A percentile compares a stretch with the other conserved stretches of the same genome.
Conservation (phyloP, 257 asterid species). For the Solanum pinnatisectum region DNA sequence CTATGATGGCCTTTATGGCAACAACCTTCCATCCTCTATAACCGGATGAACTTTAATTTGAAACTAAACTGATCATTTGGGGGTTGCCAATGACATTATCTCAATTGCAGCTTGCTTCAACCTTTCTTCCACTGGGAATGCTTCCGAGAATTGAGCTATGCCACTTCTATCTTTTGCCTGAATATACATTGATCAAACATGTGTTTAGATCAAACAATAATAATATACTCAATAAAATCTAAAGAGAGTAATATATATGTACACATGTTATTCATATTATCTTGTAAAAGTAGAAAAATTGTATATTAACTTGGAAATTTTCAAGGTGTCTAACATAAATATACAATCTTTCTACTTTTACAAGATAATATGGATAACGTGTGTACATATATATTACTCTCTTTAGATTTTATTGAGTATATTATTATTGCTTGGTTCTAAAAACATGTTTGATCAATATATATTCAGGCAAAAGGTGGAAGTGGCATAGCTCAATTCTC, state of each 20-base stretch:
- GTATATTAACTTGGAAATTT: no score
- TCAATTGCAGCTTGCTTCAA: slow-evolving; percentile 66
- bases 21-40: no score
- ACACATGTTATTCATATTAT: neutral
- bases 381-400: neutral
- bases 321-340: neutral
- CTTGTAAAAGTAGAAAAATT: neutral
- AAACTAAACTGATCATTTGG: neutral
- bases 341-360: neutral
- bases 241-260: neutral
- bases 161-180: slow-evolving; percentile 35
- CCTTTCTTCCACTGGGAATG: slow-evolving; percentile 44
- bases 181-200: neutral
- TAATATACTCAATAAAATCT: neutral
- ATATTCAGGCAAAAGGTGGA: slow-evolving; percentile 33
- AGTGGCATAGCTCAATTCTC: slow-evolving; percentile 10
- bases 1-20: no score
- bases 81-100: slow-evolving; percentile 36
- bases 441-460: neutral
- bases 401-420: neutral
- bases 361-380: neutral
- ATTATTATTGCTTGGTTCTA: neutral
- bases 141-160: slow-evolving; percentile 19
- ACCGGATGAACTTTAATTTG: no score
- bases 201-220: neutral